A percentile compares a stretch with the other conserved stretches of the same genome.
Evolutionary conservation across 2,329 filamentous ascomycete genomes (phyloP).

Genomic region (Onygenales sp.): DNA sequence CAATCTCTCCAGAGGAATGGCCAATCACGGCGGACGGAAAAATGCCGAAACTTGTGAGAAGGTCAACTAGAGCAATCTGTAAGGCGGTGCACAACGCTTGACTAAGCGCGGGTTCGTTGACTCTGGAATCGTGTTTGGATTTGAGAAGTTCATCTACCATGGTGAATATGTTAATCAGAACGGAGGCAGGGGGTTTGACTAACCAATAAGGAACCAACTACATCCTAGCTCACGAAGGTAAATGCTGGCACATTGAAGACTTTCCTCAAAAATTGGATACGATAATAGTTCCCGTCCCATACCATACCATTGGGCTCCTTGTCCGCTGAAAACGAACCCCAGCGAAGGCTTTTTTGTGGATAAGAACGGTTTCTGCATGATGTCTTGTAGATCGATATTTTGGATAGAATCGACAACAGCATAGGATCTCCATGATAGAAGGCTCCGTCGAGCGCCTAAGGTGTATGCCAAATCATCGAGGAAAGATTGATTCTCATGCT

Average conservation of each 20-base stretch:
- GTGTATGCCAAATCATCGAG: conserved; percentile 9
- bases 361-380: background rate
- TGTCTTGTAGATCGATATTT: background rate
- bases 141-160: background rate
- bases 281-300: conserved; percentile 6
- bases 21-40: conserved; percentile 9
- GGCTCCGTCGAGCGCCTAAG: conserved; percentile 5
- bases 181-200: background rate
- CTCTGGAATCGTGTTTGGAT: background rate
- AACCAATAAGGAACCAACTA: background rate
- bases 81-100: conserved; percentile 9
- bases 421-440: conserved; percentile 4
- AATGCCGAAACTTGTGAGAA: conserved; percentile 8
- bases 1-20: conserved; percentile 14
- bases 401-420: background rate
- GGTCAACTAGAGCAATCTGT: conserved; percentile 12
- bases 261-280: background rate
- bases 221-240: background rate
- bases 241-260: background rate
- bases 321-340: conserved; percentile 9
- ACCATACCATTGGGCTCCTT: conserved; percentile 9
- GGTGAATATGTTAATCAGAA: background rate
- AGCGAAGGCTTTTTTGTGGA: background rate
- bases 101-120: background rate
- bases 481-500: background rate